Evolutionary conservation across 1,139 yeast genomes (phyloP).

Genomic region (Hemisphaericaspora lyxosophila): DNA sequence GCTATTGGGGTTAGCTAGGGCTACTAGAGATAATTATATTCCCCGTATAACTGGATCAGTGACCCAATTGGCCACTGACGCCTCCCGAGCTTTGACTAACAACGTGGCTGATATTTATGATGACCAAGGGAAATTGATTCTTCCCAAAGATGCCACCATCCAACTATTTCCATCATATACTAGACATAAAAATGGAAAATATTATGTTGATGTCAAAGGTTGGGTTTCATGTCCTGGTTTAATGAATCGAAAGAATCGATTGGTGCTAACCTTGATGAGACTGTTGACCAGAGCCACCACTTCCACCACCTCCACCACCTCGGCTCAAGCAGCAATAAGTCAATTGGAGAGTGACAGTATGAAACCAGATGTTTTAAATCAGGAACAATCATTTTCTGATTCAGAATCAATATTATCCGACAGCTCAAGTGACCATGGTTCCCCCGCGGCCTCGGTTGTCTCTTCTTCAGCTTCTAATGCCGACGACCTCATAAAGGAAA

Average conservation of each 20-base stretch:
- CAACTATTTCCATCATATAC: conserved; percentile 67
- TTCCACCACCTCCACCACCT: conserved; percentile 18
- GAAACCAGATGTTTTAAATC: conserved; percentile 27
- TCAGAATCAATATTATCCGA: conserved; percentile 19
- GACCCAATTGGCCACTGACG: conserved; percentile 49
- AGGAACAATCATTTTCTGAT: conserved; percentile 15
- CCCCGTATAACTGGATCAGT: conserved; percentile 52
- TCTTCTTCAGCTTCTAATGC: conserved; percentile 9
- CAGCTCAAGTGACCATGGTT: conserved; percentile 3
- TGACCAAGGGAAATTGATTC: conserved; percentile 31
- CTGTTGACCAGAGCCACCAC: conserved; percentile 56
- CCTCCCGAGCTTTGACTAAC: conserved; percentile 37
- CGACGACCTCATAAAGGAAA: conserved; percentile 48
- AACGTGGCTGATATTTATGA: conserved; percentile 27
- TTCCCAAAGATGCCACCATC: conserved; percentile 40
- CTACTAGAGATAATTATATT: conserved; percentile 58
- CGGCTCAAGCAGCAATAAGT: conserved; percentile 31
- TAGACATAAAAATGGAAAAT: conserved; percentile 34
- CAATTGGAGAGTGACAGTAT: conserved; percentile 32
- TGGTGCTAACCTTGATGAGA: conserved; percentile 67
- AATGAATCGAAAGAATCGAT: conserved; percentile 66
- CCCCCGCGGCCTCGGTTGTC: conserved; percentile 6
- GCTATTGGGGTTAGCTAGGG: conserved; percentile 49
- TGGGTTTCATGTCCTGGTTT: conserved; percentile 72
- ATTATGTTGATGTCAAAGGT: conserved; percentile 68